phyloP scores from a whole-genome alignment of 768 basidiomycete species.

The Lentinula sp. region DNA sequence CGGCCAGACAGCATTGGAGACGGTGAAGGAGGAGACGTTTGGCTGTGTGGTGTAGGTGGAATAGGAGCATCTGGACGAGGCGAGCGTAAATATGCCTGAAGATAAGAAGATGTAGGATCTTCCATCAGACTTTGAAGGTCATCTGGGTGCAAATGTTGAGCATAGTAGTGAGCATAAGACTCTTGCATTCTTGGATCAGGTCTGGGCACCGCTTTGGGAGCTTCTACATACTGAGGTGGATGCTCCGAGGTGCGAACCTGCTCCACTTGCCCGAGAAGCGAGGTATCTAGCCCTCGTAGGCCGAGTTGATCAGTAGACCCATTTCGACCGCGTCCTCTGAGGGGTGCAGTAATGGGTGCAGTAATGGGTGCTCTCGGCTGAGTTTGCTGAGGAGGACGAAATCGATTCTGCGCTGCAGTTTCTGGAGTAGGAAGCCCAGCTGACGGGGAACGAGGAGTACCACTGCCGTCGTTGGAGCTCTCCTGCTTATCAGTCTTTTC shows the following conservation, averaged over 20 bases:
- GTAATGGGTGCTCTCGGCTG: slow-evolving; percentile 12
- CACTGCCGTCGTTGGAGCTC: slow-evolving; percentile 44
- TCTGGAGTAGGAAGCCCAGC: slow-evolving; percentile 37
- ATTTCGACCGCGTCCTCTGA: slow-evolving; percentile 46
- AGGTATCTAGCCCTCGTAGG: slow-evolving; percentile 51
- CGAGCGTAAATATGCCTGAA: slow-evolving; percentile 50
- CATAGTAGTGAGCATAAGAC: slow-evolving; percentile 26
- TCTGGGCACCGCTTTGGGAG: slow-evolving; percentile 13
- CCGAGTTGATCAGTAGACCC: slow-evolving; percentile 59
- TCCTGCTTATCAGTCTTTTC: slow-evolving; percentile 28
- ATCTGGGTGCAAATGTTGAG: slow-evolving; percentile 41
- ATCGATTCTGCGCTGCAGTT: neutral
- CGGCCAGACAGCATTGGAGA: slow-evolving; percentile 55
- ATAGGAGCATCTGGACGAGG: slow-evolving; percentile 70
- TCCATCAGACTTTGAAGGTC: slow-evolving; percentile 46
- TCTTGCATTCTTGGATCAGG: slow-evolving; percentile 17
- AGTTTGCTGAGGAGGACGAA: neutral
- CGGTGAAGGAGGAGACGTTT: slow-evolving; percentile 68
- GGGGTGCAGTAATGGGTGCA: slow-evolving; percentile 22
- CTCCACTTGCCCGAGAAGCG: slow-evolving; percentile 41
- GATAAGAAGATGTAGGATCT: slow-evolving; percentile 52
- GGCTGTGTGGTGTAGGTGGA: slow-evolving; percentile 73
- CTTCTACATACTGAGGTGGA: slow-evolving; percentile 23
- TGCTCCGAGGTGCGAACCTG: slow-evolving; percentile 17
- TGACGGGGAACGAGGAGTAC: slow-evolving; percentile 66